Evolutionary conservation across 1,284 basidiomycete genomes (phyloP).

Genomic region (Ceratobasidium sp.): DNA sequence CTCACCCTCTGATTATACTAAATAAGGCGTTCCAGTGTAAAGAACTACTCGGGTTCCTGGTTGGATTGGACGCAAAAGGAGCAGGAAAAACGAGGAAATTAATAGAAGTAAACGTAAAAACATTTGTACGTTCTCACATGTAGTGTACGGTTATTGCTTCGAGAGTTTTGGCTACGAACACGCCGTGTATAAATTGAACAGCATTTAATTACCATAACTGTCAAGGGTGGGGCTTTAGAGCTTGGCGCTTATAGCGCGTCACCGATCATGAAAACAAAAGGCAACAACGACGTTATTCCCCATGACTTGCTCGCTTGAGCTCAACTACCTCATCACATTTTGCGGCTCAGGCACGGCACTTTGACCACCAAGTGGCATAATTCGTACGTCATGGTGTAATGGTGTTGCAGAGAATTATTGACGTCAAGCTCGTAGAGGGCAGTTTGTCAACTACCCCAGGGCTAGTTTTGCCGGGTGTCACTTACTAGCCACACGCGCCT

Average conservation of each 20-base stretch:
- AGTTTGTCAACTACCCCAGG: background rate
- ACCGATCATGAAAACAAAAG: conserved; percentile 10
- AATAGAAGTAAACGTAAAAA: background rate
- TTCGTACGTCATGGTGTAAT: background rate
- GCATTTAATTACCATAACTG: background rate
- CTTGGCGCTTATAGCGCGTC: conserved; percentile 23
- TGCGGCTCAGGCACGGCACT: background rate
- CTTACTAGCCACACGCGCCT: background rate
- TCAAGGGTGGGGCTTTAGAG: background rate
- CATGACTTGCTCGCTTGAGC: conserved; percentile 26
- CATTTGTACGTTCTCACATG: conserved; percentile 1
- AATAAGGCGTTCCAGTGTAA: conserved; percentile 63
- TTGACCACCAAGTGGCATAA: background rate
- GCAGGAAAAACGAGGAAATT: conserved; percentile 50
- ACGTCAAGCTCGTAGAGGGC: conserved; percentile 6
- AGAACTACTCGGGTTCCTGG: conserved; percentile 95
- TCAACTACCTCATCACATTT: conserved; percentile 2
- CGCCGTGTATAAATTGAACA: no score
- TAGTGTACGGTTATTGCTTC: background rate
- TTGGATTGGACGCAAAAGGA: conserved; percentile 86
- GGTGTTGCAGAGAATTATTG: background rate
- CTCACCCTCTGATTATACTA: conserved; percentile 18
- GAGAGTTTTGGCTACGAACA: background rate
- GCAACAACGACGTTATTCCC: conserved; percentile 33
- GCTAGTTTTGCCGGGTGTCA: background rate